Evolutionary conservation across 208 protist species (phyloP), one percentile per base, ranked within the genome.

Genomic region (Strigomonas culicis): DNA sequence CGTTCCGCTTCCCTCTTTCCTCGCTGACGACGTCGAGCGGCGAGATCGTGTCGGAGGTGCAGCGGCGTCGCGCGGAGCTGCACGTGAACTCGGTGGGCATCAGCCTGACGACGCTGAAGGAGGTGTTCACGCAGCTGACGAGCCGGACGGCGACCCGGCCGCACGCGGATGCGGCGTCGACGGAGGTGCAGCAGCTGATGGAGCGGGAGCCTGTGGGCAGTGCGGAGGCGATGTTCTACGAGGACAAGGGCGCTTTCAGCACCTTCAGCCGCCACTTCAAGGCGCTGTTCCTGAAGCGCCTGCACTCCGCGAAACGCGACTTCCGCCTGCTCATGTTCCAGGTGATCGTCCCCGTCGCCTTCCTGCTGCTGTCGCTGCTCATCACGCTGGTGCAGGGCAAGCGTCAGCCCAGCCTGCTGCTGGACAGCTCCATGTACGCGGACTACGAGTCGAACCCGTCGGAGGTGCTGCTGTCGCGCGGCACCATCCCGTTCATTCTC

Each of bases 81-180:
- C 58, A 60, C 27, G 49, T 95, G 41, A 80, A 66, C 57, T 79
- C 74, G 19, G 78, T 89, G 28, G 74, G 74, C 21, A 63, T 95
- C 36, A 82, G 79, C 61, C 68, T 92, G 46, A 81, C 90, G 44
- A 92, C 90, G 44, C 67, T 96, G 39, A 81, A 92, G 72, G 82
- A 96, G 62, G 90, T 96, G 1, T 91, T 96, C 65, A 76, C 88
- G 59, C 74, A 55, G 34, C 49, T 81, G 25, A 86, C 75, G 34
- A 51, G 50, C 43, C 47, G 47, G 24, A 25, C 52, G 24, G 51
- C 66, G 39, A 68, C 77, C 27, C 59, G 71, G 51, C 13, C 31
- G 2, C 66, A 64, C 10, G 51, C 21, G 10, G 19, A 52, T 1
- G 46, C 32, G 41, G 36, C 17, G 7, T 44, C 65, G 19, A 24